These are phyloP conservation scores for Myrica gale DNA, from an alignment of 306 rosid species.

Conservation along the genomic window DNA sequence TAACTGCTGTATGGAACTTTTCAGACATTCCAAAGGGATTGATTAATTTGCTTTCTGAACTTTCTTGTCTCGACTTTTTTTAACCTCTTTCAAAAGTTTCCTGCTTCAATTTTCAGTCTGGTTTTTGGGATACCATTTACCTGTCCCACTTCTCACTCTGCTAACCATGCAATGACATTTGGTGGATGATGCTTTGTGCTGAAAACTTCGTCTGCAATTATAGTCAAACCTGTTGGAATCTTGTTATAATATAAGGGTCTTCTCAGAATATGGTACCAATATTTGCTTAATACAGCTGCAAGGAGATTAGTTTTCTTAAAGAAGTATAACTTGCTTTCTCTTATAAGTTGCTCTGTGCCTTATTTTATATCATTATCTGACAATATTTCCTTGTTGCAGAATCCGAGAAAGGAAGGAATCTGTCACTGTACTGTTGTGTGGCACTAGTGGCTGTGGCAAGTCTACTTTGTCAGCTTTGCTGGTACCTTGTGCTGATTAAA, in stretches of 20 bases:
- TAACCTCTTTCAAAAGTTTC: not conserved
- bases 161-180: not conserved
- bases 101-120: not conserved
- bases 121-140: not conserved
- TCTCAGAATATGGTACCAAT: not conserved
- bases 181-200: not conserved
- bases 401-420: conserved; percentile 91
- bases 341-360: conserved; percentile 2
- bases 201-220: not conserved
- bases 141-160: not conserved
- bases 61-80: not conserved
- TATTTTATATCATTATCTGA: conserved; percentile 13
- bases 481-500: conserved; percentile 48
- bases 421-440: conserved; percentile 82
- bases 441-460: conserved; percentile 98
- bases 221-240: not conserved
- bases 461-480: conserved; percentile 92
- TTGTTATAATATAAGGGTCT: not conserved
- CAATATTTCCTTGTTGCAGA: conserved; percentile 40
- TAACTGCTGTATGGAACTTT: not conserved
- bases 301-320: not conserved
- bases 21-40: not conserved
- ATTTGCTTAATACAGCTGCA: not conserved
- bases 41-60: not conserved
- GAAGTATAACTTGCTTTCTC: not conserved